Evolutionary conservation across 2,329 filamentous ascomycete genomes (phyloP).

Genomic region (Metarhizium rileyi): DNA sequence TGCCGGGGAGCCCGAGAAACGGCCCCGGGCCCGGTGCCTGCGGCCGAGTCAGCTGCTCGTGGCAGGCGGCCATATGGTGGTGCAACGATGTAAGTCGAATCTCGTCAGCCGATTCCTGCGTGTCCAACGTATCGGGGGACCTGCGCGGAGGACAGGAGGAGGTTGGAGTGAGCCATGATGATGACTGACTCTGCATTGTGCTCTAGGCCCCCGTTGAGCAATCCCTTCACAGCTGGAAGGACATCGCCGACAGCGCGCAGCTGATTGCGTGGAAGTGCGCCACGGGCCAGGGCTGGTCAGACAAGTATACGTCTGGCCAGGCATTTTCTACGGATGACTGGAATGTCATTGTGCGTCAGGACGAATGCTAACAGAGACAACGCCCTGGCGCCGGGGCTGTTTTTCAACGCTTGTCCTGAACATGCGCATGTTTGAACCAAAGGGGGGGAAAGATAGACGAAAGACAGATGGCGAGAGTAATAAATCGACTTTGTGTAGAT

Average conservation of each 20-base stretch:
- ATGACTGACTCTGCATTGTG: not conserved
- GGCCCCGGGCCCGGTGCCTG: not conserved
- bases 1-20: not conserved
- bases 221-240: not conserved
- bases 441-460: too few species aligned
- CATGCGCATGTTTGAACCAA: too few species aligned
- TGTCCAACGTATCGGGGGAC: too few species aligned
- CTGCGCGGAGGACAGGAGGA: too few species aligned
- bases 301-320: not conserved
- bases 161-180: not conserved
- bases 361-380: not conserved
- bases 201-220: not conserved
- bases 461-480: too few species aligned
- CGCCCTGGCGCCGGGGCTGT: too few species aligned
- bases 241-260: not conserved
- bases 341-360: not conserved
- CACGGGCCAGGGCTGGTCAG: not conserved
- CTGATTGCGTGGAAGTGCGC: not conserved
- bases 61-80: not conserved
- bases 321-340: not conserved
- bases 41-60: not conserved
- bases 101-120: not conserved
- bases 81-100: not conserved
- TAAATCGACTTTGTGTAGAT: too few species aligned
- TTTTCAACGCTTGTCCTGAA: too few species aligned